phyloP scores from a whole-genome alignment of 495 filamentous ascomycete genomes.

The Trichocladium antarcticum region DNA sequence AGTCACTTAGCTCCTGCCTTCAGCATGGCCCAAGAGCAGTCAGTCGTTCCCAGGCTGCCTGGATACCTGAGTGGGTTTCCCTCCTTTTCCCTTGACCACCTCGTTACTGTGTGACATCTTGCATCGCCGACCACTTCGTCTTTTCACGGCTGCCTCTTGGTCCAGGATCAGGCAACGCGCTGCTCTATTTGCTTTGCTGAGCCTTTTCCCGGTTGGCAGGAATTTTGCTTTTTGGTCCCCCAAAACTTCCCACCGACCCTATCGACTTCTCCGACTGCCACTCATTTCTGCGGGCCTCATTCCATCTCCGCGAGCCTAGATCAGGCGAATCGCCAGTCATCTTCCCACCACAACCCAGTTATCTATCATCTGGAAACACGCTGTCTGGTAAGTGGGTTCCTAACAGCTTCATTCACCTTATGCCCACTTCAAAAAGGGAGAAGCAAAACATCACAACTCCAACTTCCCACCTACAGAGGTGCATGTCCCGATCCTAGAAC shows the following conservation, averaged over 20 bases:
- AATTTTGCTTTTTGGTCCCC: neutral
- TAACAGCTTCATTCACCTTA: no score
- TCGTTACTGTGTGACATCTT: no score
- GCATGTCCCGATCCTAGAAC: neutral
- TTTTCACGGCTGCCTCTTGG: neutral
- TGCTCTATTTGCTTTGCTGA: neutral
- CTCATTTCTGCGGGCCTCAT: no score
- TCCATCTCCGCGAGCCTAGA: no score
- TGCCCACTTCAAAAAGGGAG: neutral
- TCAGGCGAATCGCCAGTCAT: neutral
- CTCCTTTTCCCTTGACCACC: no score
- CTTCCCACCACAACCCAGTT: neutral
- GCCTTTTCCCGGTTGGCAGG: neutral
- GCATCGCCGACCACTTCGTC: neutral
- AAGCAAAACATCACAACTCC: neutral
- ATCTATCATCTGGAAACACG: neutral
- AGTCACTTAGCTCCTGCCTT: no score
- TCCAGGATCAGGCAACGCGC: neutral
- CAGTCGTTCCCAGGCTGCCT: no score
- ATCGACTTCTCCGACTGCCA: no score
- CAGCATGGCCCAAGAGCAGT: no score
- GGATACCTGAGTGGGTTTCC: no score
- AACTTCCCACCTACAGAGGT: neutral
- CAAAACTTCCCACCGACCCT: neutral
- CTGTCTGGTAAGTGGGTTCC: neutral